Conservation (phyloP, 1,284 basidiomycete species). For the Singerocomus rubriflavus region DNA sequence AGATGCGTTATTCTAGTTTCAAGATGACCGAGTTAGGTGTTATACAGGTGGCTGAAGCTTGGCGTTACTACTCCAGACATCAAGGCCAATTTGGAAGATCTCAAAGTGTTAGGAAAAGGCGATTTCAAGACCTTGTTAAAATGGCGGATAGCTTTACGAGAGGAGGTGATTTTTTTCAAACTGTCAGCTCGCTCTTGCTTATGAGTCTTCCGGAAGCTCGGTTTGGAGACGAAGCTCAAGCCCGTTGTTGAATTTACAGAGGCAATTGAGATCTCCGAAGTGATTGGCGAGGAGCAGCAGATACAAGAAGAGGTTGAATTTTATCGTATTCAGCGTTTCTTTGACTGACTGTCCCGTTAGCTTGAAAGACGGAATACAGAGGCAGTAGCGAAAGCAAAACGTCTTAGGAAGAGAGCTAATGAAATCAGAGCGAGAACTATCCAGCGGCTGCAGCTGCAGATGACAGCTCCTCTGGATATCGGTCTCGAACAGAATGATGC, state of each 20-base stretch:
- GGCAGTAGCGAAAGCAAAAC: conserved; percentile 69
- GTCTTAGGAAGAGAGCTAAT: conserved; percentile 85
- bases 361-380: conserved; percentile 84
- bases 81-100: conserved; percentile 80
- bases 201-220: conserved; percentile 48
- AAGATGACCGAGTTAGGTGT: conserved; percentile 6
- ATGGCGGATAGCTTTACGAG: conserved; percentile 84
- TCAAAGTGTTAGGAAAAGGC: conserved; percentile 96
- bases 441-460: conserved; percentile 94
- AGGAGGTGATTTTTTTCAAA: conserved; percentile 55
- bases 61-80: conserved; percentile 80
- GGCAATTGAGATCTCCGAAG: conserved; percentile 69
- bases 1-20: conserved; percentile 8
- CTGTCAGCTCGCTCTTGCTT: conserved; percentile 2
- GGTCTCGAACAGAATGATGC: conserved; percentile 85
- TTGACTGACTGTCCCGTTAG: conserved; percentile 39
- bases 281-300: conserved; percentile 82
- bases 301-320: conserved; percentile 80
- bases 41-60: conserved; percentile 64
- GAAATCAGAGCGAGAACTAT: conserved; percentile 87
- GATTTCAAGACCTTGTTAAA: conserved; percentile 94
- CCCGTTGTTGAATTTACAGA: conserved; percentile 74
- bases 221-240: conserved; percentile 77
- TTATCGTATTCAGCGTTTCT: background rate
- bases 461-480: conserved; percentile 95